phyloP scores from a whole-genome alignment of 1,284 basidiomycete species.

The Malassezia sympodialis region DNA sequence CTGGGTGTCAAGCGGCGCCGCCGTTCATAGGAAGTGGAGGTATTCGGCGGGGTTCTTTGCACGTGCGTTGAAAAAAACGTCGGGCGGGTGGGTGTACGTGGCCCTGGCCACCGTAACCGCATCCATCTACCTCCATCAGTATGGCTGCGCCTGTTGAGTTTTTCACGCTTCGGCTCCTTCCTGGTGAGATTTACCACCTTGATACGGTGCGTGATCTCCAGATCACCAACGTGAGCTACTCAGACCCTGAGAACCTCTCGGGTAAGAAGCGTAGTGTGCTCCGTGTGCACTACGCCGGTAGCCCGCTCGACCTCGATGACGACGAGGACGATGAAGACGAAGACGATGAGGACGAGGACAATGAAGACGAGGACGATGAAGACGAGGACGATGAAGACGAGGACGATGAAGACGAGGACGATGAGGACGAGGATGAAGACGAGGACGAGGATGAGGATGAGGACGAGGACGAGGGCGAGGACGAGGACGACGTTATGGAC shows the following conservation, averaged over 20 bases:
- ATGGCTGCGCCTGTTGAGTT: constrained; percentile 35
- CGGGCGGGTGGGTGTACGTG: not conserved
- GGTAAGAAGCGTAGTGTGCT: constrained; percentile 62
- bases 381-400: constrained; percentile 33
- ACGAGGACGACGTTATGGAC: constrained; percentile 50
- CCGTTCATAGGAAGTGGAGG: constrained; percentile 3
- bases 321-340: constrained; percentile 55
- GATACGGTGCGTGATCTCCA: constrained; percentile 62
- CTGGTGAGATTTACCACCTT: constrained; percentile 59
- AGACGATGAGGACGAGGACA: constrained; percentile 52
- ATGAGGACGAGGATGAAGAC: constrained; percentile 44
- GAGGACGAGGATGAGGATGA: constrained; percentile 45
- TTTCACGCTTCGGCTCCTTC: constrained; percentile 51
- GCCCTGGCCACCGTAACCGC: not conserved
- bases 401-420: constrained; percentile 52
- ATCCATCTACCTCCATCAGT: constrained; percentile 19
- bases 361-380: constrained; percentile 40
- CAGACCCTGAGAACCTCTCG: constrained; percentile 64
- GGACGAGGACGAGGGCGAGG: constrained; percentile 46
- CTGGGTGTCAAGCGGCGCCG: not conserved
- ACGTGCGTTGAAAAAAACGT: constrained; percentile 12
- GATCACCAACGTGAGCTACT: constrained; percentile 64
- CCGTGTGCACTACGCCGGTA: constrained; percentile 60
- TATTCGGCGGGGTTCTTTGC: constrained; percentile 6
- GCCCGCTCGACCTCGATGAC: constrained; percentile 49